Conservation (phyloP, 73 alveolate genomes). For the Symbiodinium natans region DNA sequence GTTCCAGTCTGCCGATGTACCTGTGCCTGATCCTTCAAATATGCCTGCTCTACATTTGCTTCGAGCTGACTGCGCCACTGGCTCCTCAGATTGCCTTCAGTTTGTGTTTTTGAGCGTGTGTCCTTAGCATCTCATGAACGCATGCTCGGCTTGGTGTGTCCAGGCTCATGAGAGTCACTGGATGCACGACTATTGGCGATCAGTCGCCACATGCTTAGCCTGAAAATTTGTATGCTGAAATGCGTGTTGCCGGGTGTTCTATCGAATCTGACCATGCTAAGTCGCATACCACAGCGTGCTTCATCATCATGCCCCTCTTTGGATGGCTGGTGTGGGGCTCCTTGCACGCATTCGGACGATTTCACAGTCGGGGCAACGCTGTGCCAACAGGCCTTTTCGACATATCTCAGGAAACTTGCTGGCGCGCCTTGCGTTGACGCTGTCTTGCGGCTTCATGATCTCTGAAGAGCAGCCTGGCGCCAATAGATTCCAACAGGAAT, state of each 20-base stretch:
- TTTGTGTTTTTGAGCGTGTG: background rate
- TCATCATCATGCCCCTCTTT: conserved; percentile 5
- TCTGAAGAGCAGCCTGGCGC: background rate
- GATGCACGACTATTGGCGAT: background rate
- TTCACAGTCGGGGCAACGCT: background rate
- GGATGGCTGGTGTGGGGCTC: conserved; percentile 10
- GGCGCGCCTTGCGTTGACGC: background rate
- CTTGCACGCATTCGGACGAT: background rate
- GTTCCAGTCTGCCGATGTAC: background rate
- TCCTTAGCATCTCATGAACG: too few relatives aligned
- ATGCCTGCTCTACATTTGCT: conserved; percentile 19
- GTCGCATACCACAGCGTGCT: background rate
- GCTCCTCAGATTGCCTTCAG: background rate
- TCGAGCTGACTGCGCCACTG: conserved; percentile 18
- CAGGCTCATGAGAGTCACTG: background rate
- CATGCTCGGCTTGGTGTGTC: background rate
- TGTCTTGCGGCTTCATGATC: conserved; percentile 23
- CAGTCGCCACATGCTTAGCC: background rate
- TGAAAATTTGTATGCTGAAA: background rate
- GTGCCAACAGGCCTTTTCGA: too few relatives aligned
- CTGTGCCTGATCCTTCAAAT: conserved; percentile 13
- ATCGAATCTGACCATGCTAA: background rate
- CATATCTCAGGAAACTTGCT: background rate
- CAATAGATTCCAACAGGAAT: background rate
- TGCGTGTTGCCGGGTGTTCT: background rate